Percentiles rank a stretch among this genome's conserved stretches.
These are phyloP conservation scores for Exophiala xenobiotica DNA, from an alignment of 2,329 filamentous ascomycete genomes.

Conservation along the genomic window DNA sequence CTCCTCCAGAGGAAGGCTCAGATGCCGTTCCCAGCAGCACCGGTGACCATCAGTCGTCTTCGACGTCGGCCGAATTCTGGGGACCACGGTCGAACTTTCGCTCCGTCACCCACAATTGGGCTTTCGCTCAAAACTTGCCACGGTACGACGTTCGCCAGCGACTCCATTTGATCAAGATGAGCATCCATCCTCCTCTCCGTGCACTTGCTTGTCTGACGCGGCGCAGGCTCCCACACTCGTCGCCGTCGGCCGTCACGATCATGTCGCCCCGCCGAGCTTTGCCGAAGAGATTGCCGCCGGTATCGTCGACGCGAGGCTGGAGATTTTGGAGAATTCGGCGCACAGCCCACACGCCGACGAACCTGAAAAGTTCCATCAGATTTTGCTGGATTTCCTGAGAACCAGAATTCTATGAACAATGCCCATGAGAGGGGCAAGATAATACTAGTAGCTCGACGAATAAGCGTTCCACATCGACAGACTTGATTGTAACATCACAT, in stretches of 20 bases:
- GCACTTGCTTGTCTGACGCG: too few species aligned
- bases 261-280: slow-evolving; percentile 9
- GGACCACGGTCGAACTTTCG: slow-evolving; percentile 1
- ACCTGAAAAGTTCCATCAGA: slow-evolving; percentile 9
- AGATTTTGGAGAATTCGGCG: slow-evolving; percentile 16
- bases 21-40: not conserved
- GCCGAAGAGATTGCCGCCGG: slow-evolving; percentile 6
- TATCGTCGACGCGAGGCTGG: slow-evolving; percentile 6
- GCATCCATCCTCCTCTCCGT: too few species aligned
- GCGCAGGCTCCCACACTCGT: slow-evolving; percentile 11
- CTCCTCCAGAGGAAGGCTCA: not conserved
- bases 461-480: too few species aligned
- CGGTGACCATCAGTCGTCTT: too few species aligned
- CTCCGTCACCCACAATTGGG: slow-evolving; percentile 16
- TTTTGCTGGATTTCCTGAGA: slow-evolving; percentile 9
- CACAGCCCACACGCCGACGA: slow-evolving; percentile 18
- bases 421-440: not conserved
- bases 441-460: too few species aligned
- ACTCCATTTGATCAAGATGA: slow-evolving; percentile 10
- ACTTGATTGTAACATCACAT: too few species aligned
- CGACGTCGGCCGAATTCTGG: not conserved
- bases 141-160: slow-evolving; percentile 14
- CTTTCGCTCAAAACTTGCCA: slow-evolving; percentile 15
- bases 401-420: slow-evolving; percentile 1
- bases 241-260: slow-evolving; percentile 14